Evolutionary conservation across 2,329 filamentous ascomycete genomes (phyloP), one percentile per base, ranked within the genome.

Genomic region (Neodidymelliopsis sp.): DNA sequence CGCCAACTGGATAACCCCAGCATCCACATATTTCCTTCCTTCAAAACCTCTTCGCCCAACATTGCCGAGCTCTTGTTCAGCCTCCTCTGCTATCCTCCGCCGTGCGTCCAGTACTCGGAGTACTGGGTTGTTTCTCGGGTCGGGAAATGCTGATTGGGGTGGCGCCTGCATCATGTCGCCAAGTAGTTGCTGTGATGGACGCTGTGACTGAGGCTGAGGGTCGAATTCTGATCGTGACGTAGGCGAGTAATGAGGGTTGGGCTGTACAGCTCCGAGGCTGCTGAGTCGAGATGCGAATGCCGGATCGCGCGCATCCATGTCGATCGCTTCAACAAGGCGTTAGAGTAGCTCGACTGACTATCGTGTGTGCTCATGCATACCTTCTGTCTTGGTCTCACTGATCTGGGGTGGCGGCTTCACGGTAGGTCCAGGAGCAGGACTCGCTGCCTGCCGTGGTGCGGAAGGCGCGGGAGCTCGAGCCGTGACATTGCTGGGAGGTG

Each of bases 231-330:
- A 82, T 18, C 77, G 77, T 33, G 82, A 84, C 29, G 79, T 78
- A 24, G 77, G 74, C 9, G 82, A 84, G 54, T 79, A 75, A 19
- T 82, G 83, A 2, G 81, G 81, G 50, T 79, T 80, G 22, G 82
- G 81, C 43, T 78, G 79, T 6, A 85, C 83, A 44, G 82, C 79
- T 47, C 83, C 84, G 49, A 86, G 75, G 34, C 73, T 75, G 61
- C 86, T 88, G 54, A 97, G 89, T 57, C 91, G 95, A 67, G 84
- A 87, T 79, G 92, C 89, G 83, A 80, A 93, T 64, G 81, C 76
- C 1, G 83, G 83, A 64, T 86, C 84, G 49, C 78, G 79, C 46
- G 77, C 83, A 63, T 87, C 84, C 62, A 83, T 76, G 59, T 85
- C 81, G 54, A 86, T 80, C 38, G 79, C 81, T 81, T 20, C 12